Evolutionary conservation across 202 grass and related monocot species (phyloP), one percentile per base, ranked within the genome.

Genomic region (Brachypodium distachyon): DNA sequence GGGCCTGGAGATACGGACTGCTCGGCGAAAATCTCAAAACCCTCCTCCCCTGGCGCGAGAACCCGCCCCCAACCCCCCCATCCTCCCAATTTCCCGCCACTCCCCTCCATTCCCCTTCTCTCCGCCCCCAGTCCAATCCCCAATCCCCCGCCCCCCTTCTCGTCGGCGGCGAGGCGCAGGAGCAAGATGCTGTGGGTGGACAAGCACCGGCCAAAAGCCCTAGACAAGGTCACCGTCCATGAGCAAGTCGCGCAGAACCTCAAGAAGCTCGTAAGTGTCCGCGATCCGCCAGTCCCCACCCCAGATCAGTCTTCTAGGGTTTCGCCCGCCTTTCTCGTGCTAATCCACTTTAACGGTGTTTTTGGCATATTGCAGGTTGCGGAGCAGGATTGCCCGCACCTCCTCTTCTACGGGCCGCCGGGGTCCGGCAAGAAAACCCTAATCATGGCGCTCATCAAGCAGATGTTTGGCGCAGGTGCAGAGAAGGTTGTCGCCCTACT

Each of bases 401-500:
- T 99, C 16, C 85, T 99, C 22, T 99, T 99, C 77, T 99, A 99
- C 76, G 96, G 91, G 2, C 89, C 96, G 25, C 78, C 96, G 2
- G 96, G 96, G 46, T 90, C 96, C 17, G 96, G 96, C 58, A 99
- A 95, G 81, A 95, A 98, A 90, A 99, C 96, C 85, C 96, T 99
- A 95, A 89, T 99, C 70, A 86, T 99, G 70, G 91, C 91, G 59
- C 84, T 99, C 37, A 77, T 99, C 61, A 99, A 82, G 84, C 78
- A 99, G 85, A 99, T 99, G 87, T 99, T 99, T 42, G 96, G 96
- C 60, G 40, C 92, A 9, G 77, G 89, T 1, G 81, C 75, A 37
- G 96, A 99, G 29, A 99, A 99, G 91, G 96, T 98, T 1, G 0
- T 19, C 25, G n/a, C 9, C 18, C 10, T 16, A 14, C 25, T 7